A percentile compares a stretch with the other conserved stretches of the same genome.
phyloP scores from a whole-genome alignment of 2,329 filamentous ascomycete genomes.

The Bretziella fagacearum region DNA sequence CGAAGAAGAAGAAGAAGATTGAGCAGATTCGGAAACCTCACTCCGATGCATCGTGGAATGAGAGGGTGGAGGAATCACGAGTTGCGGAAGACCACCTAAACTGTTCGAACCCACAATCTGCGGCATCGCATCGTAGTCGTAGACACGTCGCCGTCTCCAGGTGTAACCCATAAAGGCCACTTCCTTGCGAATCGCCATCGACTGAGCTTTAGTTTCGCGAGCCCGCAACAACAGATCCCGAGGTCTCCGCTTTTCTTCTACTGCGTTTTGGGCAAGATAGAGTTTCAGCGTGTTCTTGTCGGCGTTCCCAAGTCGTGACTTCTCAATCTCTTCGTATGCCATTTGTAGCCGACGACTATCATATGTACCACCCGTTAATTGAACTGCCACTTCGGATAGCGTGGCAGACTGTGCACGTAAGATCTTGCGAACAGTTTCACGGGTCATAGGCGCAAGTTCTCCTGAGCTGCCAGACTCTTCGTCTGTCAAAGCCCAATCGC shows the following conservation, averaged over 20 bases:
- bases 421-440: constrained; percentile 14
- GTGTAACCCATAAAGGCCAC: constrained; percentile 82
- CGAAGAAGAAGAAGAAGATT: too few species aligned
- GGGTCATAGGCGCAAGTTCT: constrained; percentile 8
- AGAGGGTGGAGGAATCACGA: neutral
- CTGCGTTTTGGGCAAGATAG: constrained; percentile 35
- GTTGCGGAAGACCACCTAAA: neutral
- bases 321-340: constrained; percentile 33
- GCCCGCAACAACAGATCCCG: constrained; percentile 78
- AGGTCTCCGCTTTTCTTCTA: constrained; percentile 58
- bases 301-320: constrained; percentile 21
- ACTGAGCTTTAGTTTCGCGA: constrained; percentile 42
- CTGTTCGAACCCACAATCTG: constrained; percentile 8
- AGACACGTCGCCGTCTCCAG: constrained; percentile 35
- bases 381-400: constrained; percentile 23
- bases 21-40: too few species aligned
- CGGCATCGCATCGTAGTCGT: constrained; percentile 12
- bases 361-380: constrained; percentile 31
- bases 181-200: constrained; percentile 65
- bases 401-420: constrained; percentile 27
- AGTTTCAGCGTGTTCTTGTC: constrained; percentile 30
- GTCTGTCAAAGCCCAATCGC: constrained; percentile 32
- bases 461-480: neutral
- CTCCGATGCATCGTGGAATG: neutral
- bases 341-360: constrained; percentile 31